Evolutionary conservation across 192 early-diverging fungal genomes (phyloP).

Genomic region (Phycomyces blakesleeanus): DNA sequence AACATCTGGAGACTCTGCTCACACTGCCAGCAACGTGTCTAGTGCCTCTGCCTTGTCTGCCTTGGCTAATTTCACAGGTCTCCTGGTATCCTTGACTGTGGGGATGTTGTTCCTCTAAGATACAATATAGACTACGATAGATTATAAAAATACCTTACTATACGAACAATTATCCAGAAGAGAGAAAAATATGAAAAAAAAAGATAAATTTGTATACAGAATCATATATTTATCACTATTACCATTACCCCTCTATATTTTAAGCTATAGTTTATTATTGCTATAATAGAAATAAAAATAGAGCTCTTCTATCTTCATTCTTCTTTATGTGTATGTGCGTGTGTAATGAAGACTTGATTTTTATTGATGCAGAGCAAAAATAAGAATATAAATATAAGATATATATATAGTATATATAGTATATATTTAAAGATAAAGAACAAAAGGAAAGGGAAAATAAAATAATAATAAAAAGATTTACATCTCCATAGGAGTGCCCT

Average conservation of each 20-base stretch:
- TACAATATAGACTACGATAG: too few relatives aligned
- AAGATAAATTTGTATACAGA: not conserved
- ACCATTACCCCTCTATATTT: too few relatives aligned
- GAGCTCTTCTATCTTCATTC: too few relatives aligned
- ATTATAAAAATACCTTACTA: too few relatives aligned
- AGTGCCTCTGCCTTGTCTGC: slow-evolving; percentile 1
- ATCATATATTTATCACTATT: not conserved
- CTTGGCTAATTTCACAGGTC: slow-evolving; percentile 1
- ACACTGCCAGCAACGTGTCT: not conserved
- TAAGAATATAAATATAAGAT: not conserved
- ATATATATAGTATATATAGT: not conserved
- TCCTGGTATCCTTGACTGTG: too few relatives aligned
- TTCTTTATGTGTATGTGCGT: too few relatives aligned
- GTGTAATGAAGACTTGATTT: not conserved
- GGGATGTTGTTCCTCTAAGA: not conserved
- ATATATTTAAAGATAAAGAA: not conserved
- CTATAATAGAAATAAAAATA: too few relatives aligned
- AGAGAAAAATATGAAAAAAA: too few relatives aligned
- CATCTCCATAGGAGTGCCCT: slow-evolving; percentile 37
- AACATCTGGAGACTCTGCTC: slow-evolving; percentile 2
- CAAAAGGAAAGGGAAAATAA: too few relatives aligned
- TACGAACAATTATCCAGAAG: too few relatives aligned
- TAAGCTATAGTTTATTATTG: too few relatives aligned
- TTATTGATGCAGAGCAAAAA: not conserved
- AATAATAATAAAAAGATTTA: slow-evolving; percentile 25